A percentile compares a stretch with the other conserved stretches of the same genome.
Conservation (phyloP, 2,329 filamentous ascomycete genomes). For the Alternaria sp. region DNA sequence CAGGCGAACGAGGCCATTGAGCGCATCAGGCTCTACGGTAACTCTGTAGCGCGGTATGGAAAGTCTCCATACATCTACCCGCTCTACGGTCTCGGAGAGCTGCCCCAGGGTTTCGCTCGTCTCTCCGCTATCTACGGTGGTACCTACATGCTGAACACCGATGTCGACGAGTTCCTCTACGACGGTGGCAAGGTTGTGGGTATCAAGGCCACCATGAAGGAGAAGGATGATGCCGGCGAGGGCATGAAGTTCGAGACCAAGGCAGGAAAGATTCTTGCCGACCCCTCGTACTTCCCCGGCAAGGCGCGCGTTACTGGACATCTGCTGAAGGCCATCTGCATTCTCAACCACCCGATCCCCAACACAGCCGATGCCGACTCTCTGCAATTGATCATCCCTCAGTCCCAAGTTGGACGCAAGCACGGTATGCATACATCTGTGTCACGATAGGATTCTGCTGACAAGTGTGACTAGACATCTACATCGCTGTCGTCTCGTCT, state of each 20-base stretch:
- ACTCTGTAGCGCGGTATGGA: conserved; percentile 96
- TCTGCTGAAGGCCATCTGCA: conserved; percentile 95
- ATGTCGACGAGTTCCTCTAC: conserved; percentile 87
- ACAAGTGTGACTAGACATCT: conserved; percentile 73
- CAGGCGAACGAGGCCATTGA: conserved; percentile 84
- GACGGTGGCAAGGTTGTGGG: conserved; percentile 86
- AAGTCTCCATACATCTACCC: conserved; percentile 99
- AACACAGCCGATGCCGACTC: conserved; percentile 91
- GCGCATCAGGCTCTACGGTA: conserved; percentile 94
- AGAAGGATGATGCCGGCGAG: conserved; percentile 74
- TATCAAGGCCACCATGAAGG: conserved; percentile 97
- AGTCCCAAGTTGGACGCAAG: conserved; percentile 96
- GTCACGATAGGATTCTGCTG: conserved; percentile 14
- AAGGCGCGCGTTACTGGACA: conserved; percentile 90
- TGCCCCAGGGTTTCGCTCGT: conserved; percentile 96
- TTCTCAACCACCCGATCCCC: conserved; percentile 92
- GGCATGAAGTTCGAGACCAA: conserved; percentile 95
- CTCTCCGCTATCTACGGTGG: conserved; percentile 98
- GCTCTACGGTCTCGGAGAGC: conserved; percentile 94
- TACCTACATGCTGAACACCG: conserved; percentile 99
- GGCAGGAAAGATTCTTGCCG: conserved; percentile 93
- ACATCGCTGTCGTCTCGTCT: conserved; percentile 93
- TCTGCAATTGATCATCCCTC: conserved; percentile 93
- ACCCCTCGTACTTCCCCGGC: conserved; percentile 93
- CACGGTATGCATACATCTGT: conserved; percentile 70